These are phyloP conservation scores for Antitrichia curtipendula DNA, from an alignment of 225 moss, liverwort and hornwort genomes.

Conservation along the genomic window DNA sequence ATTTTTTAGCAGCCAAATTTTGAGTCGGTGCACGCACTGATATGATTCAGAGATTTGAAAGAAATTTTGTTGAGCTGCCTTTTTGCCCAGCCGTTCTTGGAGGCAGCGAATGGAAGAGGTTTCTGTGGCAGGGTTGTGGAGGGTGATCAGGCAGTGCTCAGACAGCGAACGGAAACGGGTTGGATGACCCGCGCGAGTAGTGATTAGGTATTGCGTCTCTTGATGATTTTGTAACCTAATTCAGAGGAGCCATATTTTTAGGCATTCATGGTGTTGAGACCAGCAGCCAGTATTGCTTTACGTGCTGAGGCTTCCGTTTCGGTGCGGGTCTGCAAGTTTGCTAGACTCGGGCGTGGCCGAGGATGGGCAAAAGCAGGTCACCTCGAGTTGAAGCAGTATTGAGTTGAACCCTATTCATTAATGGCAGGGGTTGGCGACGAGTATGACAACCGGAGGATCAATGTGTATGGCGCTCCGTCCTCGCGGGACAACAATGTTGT, in stretches of 20 bases:
- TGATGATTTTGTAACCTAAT: background rate
- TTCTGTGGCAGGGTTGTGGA: background rate
- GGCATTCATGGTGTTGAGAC: background rate
- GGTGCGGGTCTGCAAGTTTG: conserved; percentile 5
- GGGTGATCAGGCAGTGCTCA: background rate
- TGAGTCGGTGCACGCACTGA: background rate
- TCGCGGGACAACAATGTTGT: conserved; percentile 21
- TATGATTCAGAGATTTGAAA: background rate
- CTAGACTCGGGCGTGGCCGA: conserved; percentile 13
- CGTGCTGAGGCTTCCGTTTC: conserved; percentile 1
- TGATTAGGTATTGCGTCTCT: background rate
- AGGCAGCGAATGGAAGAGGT: background rate
- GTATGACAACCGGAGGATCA: conserved; percentile 45
- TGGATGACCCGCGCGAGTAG: background rate
- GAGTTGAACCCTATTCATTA: conserved; percentile 44
- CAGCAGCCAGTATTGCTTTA: background rate
- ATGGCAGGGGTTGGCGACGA: conserved; percentile 63
- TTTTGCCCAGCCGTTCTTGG: background rate
- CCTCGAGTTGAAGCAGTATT: conserved; percentile 10
- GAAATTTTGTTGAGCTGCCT: background rate
- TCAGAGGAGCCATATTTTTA: background rate
- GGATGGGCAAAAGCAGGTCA: conserved; percentile 21
- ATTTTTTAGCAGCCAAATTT: background rate
- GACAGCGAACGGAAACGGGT: background rate
- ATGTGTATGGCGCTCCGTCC: conserved; percentile 12